Evolutionary conservation across 2,329 filamentous ascomycete genomes (phyloP).

Genomic region (Tolypocladium album): DNA sequence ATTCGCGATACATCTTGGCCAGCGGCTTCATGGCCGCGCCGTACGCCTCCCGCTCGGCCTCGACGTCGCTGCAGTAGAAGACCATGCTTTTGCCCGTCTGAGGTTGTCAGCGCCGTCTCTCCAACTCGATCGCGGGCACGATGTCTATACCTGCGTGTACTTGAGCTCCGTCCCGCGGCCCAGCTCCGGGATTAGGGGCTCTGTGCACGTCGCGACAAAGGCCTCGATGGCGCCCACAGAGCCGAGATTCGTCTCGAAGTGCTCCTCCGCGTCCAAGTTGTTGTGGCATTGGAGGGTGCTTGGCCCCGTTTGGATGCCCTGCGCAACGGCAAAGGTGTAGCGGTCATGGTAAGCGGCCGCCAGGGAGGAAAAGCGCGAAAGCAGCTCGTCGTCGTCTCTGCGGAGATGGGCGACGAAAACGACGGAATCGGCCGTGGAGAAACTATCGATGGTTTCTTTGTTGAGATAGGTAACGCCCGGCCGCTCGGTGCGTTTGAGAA

Average conservation of each 20-base stretch:
- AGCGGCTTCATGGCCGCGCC: conserved; percentile 23
- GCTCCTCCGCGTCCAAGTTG: conserved; percentile 24
- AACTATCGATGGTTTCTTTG: conserved; percentile 10
- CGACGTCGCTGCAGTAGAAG: conserved; percentile 16
- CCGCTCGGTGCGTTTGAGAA: conserved; percentile 14
- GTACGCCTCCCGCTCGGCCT: conserved; percentile 22
- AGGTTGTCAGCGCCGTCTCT: background rate
- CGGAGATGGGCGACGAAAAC: conserved; percentile 30
- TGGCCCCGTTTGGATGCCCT: background rate
- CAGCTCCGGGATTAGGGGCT: conserved; percentile 31
- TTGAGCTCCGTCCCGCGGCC: conserved; percentile 33
- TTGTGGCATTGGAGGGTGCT: conserved; percentile 27
- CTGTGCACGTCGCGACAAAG: conserved; percentile 26
- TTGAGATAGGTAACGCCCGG: conserved; percentile 10
- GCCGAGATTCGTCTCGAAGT: conserved; percentile 19
- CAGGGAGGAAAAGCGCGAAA: conserved; percentile 17
- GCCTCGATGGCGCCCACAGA: conserved; percentile 21
- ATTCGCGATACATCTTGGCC: conserved; percentile 34
- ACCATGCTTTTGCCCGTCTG: conserved; percentile 20
- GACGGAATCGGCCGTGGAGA: conserved; percentile 26
- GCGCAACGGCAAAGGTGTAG: conserved; percentile 27
- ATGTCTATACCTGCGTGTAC: conserved; percentile 18
- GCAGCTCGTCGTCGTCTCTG: conserved; percentile 15
- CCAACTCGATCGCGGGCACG: background rate
- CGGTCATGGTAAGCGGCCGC: conserved; percentile 27